Base-by-base conservation (phyloP, 2,329 filamentous ascomycete genomes). In the Phaeosphaeria sp. region DNA sequence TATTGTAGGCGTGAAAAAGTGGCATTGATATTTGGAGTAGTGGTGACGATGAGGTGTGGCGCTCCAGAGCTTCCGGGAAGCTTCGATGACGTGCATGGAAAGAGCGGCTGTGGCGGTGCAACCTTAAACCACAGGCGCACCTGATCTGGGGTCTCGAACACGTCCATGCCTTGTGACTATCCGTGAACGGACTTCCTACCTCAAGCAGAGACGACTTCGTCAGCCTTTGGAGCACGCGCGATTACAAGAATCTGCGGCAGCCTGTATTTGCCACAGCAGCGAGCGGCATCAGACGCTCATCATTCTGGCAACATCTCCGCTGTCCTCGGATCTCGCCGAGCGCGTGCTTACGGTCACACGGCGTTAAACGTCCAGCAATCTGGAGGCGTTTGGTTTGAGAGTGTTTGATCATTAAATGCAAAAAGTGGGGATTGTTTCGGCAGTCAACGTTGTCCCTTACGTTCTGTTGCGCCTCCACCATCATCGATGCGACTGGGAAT, bases 271-370 rank as follows among this genome's bases (percentile, higher is more conserved):
- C 5, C n/a, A 36, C n/a, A 21, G 30, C 46, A 39, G 36, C 36
- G 15, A 39, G 36, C 36, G 15, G 4, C 4, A 39, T 39, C 42
- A 27, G 46, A n/a, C 15, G 47, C 47, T 11, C 30, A 25, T 52
- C 50, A 30, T 22, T 41, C 39, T 44, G 22, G 25, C 23, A 13
- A 33, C 18, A 13, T 23, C 20, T 36, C 21, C 27, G n/a, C 46
- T 47, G 23, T 46, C 59, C 21, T 50, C 52, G 22, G 47, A 44
- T 39, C 25, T 46, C 25, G 41, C 27, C 47, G 20, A 43, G 54
- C 58, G 60, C 64, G 62, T 62, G 57, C 50, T 18, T 27, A 50
- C 39, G 46, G 61, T 66, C 63, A 66, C 59, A 66, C 63, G 44
- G 46, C 59, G 52, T 41, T 47, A 46, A 46, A n/a, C 52, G 51